These are phyloP conservation scores for Mikania micrantha DNA, from an alignment of 129 eudicot genomes.

Conservation along the genomic window DNA sequence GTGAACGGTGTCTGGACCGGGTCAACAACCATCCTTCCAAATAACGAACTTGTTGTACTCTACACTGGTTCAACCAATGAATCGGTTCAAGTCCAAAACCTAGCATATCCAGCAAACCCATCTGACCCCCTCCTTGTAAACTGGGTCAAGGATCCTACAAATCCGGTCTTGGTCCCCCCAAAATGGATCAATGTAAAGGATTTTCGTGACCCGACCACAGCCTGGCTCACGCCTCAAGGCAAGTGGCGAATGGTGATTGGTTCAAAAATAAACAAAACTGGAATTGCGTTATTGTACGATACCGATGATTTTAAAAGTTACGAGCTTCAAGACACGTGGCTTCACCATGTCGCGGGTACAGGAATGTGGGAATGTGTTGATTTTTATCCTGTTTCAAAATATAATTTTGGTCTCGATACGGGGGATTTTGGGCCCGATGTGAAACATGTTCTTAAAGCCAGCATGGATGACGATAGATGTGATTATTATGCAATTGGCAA, in stretches of 20 bases:
- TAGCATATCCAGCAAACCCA: conserved; percentile 73
- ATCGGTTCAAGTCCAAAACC: conserved; percentile 68
- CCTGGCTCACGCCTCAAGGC: conserved; percentile 64
- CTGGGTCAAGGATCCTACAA: conserved; percentile 65
- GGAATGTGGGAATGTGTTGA: conserved; percentile 97
- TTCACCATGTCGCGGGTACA: conserved; percentile 58
- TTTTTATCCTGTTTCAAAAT: conserved; percentile 61
- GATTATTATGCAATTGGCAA: conserved; percentile 73
- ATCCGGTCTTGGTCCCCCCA: conserved; percentile 75
- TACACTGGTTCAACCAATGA: conserved; percentile 79
- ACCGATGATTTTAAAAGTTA: conserved; percentile 52
- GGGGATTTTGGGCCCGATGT: conserved; percentile 42
- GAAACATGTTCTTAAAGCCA: conserved; percentile 72
- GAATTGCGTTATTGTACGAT: conserved; percentile 61
- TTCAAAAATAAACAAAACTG: conserved; percentile 55
- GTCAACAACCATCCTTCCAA: conserved; percentile 73
- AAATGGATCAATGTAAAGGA: conserved; percentile 43
- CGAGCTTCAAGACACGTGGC: conserved; percentile 33
- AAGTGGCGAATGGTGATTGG: conserved; percentile 73
- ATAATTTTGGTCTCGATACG: conserved; percentile 47
- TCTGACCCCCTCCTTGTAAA: conserved; percentile 58
- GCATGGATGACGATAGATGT: conserved; percentile 66
- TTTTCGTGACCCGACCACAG: conserved; percentile 84
- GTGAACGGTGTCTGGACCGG: conserved; percentile 90
- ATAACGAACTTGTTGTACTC: conserved; percentile 55